Base-by-base conservation (phyloP, 108 stramenopile genomes). In the Schizochytrium sp. region DNA sequence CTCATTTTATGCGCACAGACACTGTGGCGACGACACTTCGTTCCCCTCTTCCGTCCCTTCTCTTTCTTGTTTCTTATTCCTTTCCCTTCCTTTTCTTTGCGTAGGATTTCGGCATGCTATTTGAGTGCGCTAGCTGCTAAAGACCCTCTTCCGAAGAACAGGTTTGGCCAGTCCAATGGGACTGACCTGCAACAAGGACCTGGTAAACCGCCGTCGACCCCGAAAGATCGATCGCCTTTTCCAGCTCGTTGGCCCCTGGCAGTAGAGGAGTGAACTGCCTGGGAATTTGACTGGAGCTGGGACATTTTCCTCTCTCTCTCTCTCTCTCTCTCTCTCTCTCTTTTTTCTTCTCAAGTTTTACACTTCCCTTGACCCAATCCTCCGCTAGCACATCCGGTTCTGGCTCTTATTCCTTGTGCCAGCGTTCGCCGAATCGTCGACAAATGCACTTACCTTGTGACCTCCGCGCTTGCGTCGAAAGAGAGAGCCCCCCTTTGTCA, bases 211-310 rank as follows among this genome's bases (percentile, higher is more conserved):
- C 63, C 63, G 18, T 16, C 34, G 63, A 8, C 41, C 63, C 63
- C 63, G 21, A 23, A 69, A 23, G 63, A 69, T 8, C 63, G 34
- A 28, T 69, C 6, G 25, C 8, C 2, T 69, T 69, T 69, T 23
- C 63, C 63, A 69, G 63, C 63, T 69, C 41, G 25, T 69, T 69
- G 63, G 63, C 63, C 63, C 63, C 63, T 8, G 25, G 41, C 63
- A 69, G 63, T 69, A 69, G 14, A 10, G 41, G 63, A 41, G 25
- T 69, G 25, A 28, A 23, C 76, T 53, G 76, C 51, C 25, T 28
- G 76, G 76, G 76, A 83, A 83, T 83, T 83, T 83, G 76, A 83
- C 76, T 53, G 48, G 28, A 53, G 45, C 51, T 83, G 76, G 76
- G 18, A 59, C 58, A 1, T 59, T 3, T 23, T n/a, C 58, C n/a